Base-by-base conservation (phyloP, 192 early-diverging fungal genomes). In the Coemansia sp. region DNA sequence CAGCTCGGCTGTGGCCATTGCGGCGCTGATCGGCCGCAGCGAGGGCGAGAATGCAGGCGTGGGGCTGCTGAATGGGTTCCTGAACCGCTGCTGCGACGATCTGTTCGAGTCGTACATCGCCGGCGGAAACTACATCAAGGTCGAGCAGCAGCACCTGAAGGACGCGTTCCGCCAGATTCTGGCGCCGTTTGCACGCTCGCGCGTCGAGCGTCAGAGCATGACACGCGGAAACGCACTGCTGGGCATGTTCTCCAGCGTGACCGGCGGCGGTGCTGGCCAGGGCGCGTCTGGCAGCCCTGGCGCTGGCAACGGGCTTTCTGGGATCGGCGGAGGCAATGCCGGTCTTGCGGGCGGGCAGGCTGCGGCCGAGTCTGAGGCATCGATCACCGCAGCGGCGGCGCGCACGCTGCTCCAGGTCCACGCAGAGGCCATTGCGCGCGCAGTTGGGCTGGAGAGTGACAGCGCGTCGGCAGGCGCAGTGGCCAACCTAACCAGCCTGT, bases 21-120 rank as follows among this genome's bases (percentile, higher is more conserved):
- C 78, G 0, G 78, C 70, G 56, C 67, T 81, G 28, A 81, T 81
- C 30, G 78, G 78, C 20, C 74, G 80, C 40, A 75, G 75, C 55
- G 80, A 82, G 68, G 75, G 73, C 64, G 80, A 77, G 40, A 70
- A 68, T 48, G 80, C 80, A 2, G 66, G 68, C 31, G 73, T 75
- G 17, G 74, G 87, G 50, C 77, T 90, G 7, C 76, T 93, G n/a
- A 82, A 86, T 12, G 85, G 86, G 28, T 90, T 89, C 25, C 67
- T 96, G 54, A 89, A 95, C 66, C 91, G 94, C 34, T 95, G 90
- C 69, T 89, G 95, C 75, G 93, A 94, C 58, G 96, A 98, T 66
- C 85, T 98, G 56, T 98, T 95, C 79, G 92, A 97, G 30, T 92
- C 96, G 36, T 97, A 95, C 73, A 90, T 91, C 17, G 92, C 94